Percentiles rank a stretch among this genome's conserved stretches.
These are phyloP conservation scores for Biscutella laevigata DNA, from an alignment of 441 rosid species.

Conservation along the genomic window DNA sequence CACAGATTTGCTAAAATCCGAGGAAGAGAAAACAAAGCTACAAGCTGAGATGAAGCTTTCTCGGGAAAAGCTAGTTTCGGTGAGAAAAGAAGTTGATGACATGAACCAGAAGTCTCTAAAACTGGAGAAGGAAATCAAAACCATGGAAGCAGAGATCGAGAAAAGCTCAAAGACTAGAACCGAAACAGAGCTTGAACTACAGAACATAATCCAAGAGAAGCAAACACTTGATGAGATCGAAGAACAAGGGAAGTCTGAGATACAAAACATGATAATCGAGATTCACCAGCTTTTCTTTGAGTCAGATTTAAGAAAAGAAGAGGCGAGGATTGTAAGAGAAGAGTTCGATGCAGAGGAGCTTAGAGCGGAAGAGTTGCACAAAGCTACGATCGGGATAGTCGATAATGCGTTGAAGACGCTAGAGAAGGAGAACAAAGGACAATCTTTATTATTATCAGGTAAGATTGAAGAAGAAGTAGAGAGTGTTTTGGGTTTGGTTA, in stretches of 20 bases:
- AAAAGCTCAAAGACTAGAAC: conserved; percentile 35
- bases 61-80: conserved; percentile 39
- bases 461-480: conserved; percentile 38
- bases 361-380: conserved; percentile 31
- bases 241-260: conserved; percentile 46
- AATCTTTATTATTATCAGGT: too few relatives aligned
- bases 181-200: conserved; percentile 41
- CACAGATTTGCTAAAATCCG: conserved; percentile 60
- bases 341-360: conserved; percentile 27
- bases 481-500: conserved; percentile 24
- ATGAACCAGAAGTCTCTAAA: conserved; percentile 33
- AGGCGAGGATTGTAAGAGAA: conserved; percentile 37
- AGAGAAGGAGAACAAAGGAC: conserved; percentile 15
- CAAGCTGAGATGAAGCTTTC: conserved; percentile 44
- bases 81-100: conserved; percentile 37
- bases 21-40: conserved; percentile 66
- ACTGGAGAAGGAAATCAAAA: conserved; percentile 37
- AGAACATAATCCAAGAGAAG: conserved; percentile 42
- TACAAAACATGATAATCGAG: conserved; percentile 40
- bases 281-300: conserved; percentile 53
- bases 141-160: conserved; percentile 34
- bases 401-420: conserved; percentile 30
- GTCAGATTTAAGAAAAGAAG: conserved; percentile 42
- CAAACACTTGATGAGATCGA: conserved; percentile 41
- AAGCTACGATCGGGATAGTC: conserved; percentile 22